Base-by-base conservation (phyloP, 441 rosid genomes). In the Mallotus japonicus region DNA sequence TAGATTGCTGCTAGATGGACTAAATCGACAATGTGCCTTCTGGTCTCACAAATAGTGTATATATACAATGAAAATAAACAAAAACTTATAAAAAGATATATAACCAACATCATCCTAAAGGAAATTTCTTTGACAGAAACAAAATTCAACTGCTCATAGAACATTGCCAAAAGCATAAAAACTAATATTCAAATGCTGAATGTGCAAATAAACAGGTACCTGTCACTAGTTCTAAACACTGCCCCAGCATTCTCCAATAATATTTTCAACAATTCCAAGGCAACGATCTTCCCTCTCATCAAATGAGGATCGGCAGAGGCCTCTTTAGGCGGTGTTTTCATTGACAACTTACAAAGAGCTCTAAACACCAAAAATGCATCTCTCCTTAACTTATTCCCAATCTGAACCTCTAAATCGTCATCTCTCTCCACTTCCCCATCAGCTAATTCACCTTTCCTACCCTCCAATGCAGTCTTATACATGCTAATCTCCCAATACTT, bases 401-500 rank as follows among this genome's bases (percentile, higher is more conserved):
- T 96, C 90, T 96, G 99, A 76, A 93, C 93, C 83, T 96, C 99
- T 83, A 88, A 75, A 79, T 92, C 98, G 46, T 93, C 97, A 14
- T 93, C 99, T 76, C 93, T 85, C 84, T 92, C 99, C 53, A 73
- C 83, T 72, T 92, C 97, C 42, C 90, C 93, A 16, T 90, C 98
- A 0, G 84, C 89, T 84, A 96, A 86, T 77, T 96, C 98, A 49
- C 97, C 98, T 77, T 96, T 96, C 83, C 99, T 88, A 71, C 97
- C 99, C 82, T 96, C 99, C 83, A 96, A 79, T 4, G 99, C 99
- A 2, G 97, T 90, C 87, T 96, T 93, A 57, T 96, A 96, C 98
- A 96, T 92, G 80, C 99, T 96, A 70, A 96, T 96, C 90, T 96
- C 99, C 99, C 99, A 96, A 80, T 96, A 96, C 83, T 96, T 96